Conservation (phyloP, 441 rosid genomes). For the Daphne laureola region DNA sequence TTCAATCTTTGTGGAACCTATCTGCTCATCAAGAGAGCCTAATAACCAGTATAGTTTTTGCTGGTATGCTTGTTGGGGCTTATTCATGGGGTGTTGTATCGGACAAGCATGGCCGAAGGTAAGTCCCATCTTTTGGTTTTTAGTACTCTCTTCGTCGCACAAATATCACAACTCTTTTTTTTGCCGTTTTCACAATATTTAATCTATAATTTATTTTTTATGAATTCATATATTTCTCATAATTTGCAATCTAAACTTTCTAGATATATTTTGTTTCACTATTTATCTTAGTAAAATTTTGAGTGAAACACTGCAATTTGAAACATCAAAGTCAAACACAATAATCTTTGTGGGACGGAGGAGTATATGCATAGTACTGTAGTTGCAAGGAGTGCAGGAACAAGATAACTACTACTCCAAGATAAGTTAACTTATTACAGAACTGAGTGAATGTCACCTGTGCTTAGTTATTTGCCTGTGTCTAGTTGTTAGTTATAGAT, state of each 20-base stretch:
- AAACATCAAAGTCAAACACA: too few relatives aligned
- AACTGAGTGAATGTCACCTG: not conserved
- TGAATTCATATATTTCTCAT: too few relatives aligned
- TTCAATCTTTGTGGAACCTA: slow-evolving; percentile 65
- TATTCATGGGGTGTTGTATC: slow-evolving; percentile 89
- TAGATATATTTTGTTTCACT: too few relatives aligned
- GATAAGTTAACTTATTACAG: not conserved
- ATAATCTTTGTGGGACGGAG: too few relatives aligned
- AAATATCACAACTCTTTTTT: too few relatives aligned
- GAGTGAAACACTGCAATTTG: too few relatives aligned
- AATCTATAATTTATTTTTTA: too few relatives aligned
- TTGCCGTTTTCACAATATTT: too few relatives aligned
- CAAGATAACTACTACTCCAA: not conserved
- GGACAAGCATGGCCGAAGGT: slow-evolving; percentile 87
- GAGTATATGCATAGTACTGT: not conserved
- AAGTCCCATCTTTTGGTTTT: slow-evolving; percentile 4
- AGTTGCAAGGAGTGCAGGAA: not conserved
- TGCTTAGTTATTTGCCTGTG: not conserved
- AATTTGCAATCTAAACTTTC: too few relatives aligned
- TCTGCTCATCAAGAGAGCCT: slow-evolving; percentile 68
- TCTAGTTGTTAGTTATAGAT: not conserved
- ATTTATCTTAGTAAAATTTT: too few relatives aligned
- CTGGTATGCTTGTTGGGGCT: slow-evolving; percentile 87
- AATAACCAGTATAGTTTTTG: slow-evolving; percentile 71
- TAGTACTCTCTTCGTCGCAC: too few relatives aligned